These are phyloP conservation scores for Vaccinium myrtillus DNA, from an alignment of 148 eudicot genomes.

Conservation along the genomic window DNA sequence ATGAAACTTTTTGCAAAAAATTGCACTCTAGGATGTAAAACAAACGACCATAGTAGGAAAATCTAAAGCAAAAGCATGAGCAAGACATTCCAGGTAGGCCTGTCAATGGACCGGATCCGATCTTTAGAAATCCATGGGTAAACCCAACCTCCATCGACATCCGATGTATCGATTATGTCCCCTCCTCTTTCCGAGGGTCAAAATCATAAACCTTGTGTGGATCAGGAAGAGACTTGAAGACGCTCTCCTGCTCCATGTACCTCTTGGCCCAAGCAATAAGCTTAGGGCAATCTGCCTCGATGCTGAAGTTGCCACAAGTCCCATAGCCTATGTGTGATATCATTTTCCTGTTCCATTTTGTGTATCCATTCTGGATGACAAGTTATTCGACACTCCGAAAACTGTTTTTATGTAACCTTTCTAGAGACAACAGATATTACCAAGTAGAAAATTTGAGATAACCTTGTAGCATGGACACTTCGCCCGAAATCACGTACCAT, in stretches of 20 bases:
- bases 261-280: constrained; percentile 35
- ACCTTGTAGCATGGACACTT: too few species aligned
- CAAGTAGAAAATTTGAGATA: too few species aligned
- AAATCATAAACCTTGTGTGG: background rate
- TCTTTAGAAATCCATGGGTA: background rate
- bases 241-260: constrained; percentile 47
- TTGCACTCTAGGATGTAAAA: background rate
- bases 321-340: too few species aligned
- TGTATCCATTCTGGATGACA: too few species aligned
- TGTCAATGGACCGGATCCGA: too few species aligned
- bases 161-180: background rate
- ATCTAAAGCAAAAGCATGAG: background rate
- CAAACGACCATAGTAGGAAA: background rate
- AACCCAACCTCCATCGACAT: background rate
- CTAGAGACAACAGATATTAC: too few species aligned
- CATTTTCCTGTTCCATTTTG: too few species aligned
- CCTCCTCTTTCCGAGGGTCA: background rate
- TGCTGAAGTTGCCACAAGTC: constrained; percentile 24
- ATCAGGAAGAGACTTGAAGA: constrained; percentile 15
- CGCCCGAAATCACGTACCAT: too few species aligned
- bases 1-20: background rate
- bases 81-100: background rate
- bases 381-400: too few species aligned
- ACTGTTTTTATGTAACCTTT: too few species aligned
- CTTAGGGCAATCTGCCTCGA: constrained; percentile 36